Evolutionary conservation across 2,329 filamentous ascomycete genomes (phyloP), one percentile per base, ranked within the genome.

Genomic region (Cytospora piceae): DNA sequence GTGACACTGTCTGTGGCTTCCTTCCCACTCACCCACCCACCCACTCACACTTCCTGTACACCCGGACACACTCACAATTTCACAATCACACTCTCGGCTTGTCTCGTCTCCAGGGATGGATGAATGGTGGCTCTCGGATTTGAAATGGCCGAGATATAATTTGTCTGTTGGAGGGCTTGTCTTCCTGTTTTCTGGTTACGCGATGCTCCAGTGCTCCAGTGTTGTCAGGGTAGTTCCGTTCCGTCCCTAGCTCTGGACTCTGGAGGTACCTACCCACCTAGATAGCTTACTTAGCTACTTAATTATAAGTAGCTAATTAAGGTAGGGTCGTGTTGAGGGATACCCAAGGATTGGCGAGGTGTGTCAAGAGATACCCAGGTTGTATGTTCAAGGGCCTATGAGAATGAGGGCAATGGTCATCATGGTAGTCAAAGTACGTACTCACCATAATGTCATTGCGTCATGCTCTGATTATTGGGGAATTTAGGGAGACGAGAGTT

Each of bases 351-450:
- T 54, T 29, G 58, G 32, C 51, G 59, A 57, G n/a, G 60, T 56
- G 46, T 12, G n/a, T 46, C n/a, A 49, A 49, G 24, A 49, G 39
- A 20, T 49, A n/a, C n/a, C 46, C 46, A 14, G 2, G 46, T 49
- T 14, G 34, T 14, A 37, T 54, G 46, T 58, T 58, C 52, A 61
- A 46, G 37, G 31, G 37, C 66, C 64, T 68, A 68, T 68, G 66
- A 63, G 63, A 42, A 49, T 57, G 39, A 58, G 65, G 66, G 37
- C 53, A 67, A 66, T 67, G 66, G 66, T 67, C 66, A 67, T 67
- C 66, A 54, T 14, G 32, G 51, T 58, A 53, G 27, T 12, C 12
- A 2, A 37, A 37, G 34, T 60, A 31, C 46, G 32, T n/a, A 15
- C 20, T 24, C 39, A 42, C 39, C 39, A 20, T n/a, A 20, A 29